Evolutionary conservation across 2,329 filamentous ascomycete species (phyloP).

Genomic region (Aspergillus ruber): DNA sequence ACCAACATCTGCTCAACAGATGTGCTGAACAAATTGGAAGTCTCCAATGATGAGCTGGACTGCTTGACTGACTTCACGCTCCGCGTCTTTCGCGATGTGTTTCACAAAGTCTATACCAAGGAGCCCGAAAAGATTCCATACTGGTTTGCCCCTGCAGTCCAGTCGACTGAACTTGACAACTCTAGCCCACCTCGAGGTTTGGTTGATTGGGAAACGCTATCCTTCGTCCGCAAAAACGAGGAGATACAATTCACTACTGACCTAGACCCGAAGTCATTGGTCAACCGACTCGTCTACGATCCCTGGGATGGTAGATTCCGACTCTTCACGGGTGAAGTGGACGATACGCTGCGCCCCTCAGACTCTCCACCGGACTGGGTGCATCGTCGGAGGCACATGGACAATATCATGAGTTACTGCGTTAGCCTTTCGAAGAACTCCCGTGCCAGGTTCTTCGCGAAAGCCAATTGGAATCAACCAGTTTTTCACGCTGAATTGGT

Average conservation of each 20-base stretch:
- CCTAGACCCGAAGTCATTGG: conserved; percentile 34
- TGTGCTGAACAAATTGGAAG: conserved; percentile 28
- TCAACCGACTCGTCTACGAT: conserved; percentile 51
- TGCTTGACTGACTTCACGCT: conserved; percentile 67
- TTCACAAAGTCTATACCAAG: conserved; percentile 75
- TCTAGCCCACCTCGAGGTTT: conserved; percentile 7
- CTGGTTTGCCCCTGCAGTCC: conserved; percentile 62
- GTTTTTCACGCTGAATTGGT: conserved; percentile 72
- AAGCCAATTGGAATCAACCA: conserved; percentile 64
- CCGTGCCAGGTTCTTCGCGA: conserved; percentile 39
- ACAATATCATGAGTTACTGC: conserved; percentile 76
- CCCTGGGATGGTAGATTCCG: conserved; percentile 52
- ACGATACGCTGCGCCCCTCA: conserved; percentile 24
- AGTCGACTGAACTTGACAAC: conserved; percentile 4
- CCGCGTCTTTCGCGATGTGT: conserved; percentile 71
- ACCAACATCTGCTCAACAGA: conserved; percentile 52
- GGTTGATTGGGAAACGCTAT: conserved; percentile 42
- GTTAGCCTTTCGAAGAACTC: conserved; percentile 66
- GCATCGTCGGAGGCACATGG: conserved; percentile 39
- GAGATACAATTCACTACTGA: conserved; percentile 42
- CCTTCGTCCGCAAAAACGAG: conserved; percentile 31
- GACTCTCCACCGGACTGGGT: conserved; percentile 28
- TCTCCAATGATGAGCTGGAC: conserved; percentile 41
- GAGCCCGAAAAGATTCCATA: conserved; percentile 65
- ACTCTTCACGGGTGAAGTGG: conserved; percentile 46